Evolutionary conservation across 2,329 filamentous ascomycete genomes (phyloP).

Genomic region (Epichloe festucae): DNA sequence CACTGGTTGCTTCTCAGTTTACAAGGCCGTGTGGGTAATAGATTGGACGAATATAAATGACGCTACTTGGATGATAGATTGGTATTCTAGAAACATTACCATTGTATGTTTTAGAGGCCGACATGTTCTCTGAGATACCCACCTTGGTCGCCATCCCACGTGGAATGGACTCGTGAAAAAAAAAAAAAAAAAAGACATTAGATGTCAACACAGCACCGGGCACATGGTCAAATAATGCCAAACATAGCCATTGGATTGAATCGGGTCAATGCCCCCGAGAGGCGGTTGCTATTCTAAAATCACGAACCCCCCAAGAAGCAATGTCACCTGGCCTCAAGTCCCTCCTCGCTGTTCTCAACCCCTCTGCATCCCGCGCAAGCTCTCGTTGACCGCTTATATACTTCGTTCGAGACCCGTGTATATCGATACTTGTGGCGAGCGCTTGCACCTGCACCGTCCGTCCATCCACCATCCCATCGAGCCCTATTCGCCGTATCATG

Average conservation of each 20-base stretch:
- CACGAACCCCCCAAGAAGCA: neutral
- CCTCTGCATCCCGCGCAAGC: neutral
- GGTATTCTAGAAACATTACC: fast-evolving
- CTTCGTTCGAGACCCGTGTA: neutral
- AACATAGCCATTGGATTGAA: neutral
- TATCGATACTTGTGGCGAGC: constrained; percentile 7
- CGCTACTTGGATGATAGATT: too few species aligned
- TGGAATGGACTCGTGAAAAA: neutral
- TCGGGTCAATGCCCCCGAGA: neutral
- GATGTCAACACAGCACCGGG: neutral
- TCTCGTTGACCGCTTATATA: neutral
- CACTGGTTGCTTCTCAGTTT: too few species aligned
- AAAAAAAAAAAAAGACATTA: neutral
- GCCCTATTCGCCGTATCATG: constrained; percentile 10
- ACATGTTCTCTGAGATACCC: too few species aligned
- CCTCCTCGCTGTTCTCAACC: neutral
- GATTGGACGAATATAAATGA: too few species aligned
- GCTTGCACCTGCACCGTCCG: constrained; percentile 1
- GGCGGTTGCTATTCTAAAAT: neutral
- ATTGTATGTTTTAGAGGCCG: too few species aligned
- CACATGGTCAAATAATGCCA: neutral
- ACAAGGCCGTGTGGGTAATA: too few species aligned
- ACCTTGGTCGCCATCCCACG: too few species aligned
- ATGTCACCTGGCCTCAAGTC: neutral
- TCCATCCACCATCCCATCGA: constrained; percentile 7